Conservation (phyloP, 2,329 filamentous ascomycete genomes). For the Colletotrichum somersetense region DNA sequence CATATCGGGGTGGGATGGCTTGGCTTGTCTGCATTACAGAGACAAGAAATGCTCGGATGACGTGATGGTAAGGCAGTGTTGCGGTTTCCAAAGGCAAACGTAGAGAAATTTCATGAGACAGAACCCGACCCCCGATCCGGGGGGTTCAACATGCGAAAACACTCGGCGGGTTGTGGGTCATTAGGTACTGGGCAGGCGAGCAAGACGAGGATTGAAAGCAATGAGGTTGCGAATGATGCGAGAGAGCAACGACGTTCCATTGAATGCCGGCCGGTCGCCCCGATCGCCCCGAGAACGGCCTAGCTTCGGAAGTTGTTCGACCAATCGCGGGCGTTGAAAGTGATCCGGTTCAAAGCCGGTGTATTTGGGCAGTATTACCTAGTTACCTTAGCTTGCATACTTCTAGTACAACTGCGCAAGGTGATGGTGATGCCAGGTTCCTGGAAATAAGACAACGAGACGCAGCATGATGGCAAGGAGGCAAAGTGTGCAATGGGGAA, state of each 20-base stretch:
- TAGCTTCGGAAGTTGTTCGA: conserved; percentile 13
- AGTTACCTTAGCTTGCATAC: background rate
- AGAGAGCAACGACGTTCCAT: no score
- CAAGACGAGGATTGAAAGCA: background rate
- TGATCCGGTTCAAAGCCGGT: no score
- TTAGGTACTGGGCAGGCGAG: background rate
- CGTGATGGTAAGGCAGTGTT: background rate
- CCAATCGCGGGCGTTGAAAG: background rate
- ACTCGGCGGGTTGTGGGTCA: background rate
- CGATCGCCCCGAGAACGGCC: conserved; percentile 17
- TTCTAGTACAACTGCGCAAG: no score
- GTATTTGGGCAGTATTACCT: no score
- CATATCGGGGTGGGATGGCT: background rate
- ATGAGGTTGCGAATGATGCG: no score
- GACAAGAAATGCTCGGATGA: background rate
- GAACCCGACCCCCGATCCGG: background rate
- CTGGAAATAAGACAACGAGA: conserved; percentile 5
- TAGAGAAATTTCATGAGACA: background rate
- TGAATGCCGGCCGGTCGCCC: conserved; percentile 5
- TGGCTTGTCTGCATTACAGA: background rate
- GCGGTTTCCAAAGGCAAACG: background rate
- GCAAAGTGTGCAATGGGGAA: background rate
- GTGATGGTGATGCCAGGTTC: background rate
- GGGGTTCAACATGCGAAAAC: background rate
- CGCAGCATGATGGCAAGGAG: background rate